phyloP scores from a whole-genome alignment of 768 basidiomycete genomes.

The Rhizopogon vinicolor region DNA sequence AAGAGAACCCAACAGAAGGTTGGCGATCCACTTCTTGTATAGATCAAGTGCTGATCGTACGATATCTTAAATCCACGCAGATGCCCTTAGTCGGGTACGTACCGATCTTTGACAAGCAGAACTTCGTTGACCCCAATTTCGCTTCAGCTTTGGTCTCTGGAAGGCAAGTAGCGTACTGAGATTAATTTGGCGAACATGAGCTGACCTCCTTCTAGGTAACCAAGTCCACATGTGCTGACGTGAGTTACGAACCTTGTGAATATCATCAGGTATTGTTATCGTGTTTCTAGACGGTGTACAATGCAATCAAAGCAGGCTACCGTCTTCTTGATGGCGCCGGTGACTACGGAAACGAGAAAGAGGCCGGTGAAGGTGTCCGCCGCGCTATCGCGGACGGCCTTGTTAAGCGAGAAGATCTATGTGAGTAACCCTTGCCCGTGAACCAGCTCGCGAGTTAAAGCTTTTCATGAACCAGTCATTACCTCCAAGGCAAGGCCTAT shows the following conservation, averaged over 20 bases:
- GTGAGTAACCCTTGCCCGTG: slow-evolving; percentile 36
- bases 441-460: not conserved
- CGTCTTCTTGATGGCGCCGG: slow-evolving; percentile 83
- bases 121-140: not conserved
- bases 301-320: slow-evolving; percentile 83
- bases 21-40: slow-evolving; percentile 4
- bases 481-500: slow-evolving; percentile 62
- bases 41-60: not conserved
- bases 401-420: slow-evolving; percentile 85
- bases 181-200: not conserved
- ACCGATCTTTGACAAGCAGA: slow-evolving; percentile 6
- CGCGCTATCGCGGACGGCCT: slow-evolving; percentile 78
- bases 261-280: not conserved
- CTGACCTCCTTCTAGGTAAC: slow-evolving; percentile 39
- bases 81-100: slow-evolving; percentile 67
- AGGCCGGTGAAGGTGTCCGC: slow-evolving; percentile 73
- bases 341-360: slow-evolving; percentile 88
- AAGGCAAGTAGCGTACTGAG: slow-evolving; percentile 40
- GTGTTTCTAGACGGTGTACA: slow-evolving; percentile 60
- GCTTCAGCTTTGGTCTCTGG: slow-evolving; percentile 64
- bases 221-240: slow-evolving; percentile 56
- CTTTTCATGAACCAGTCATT: slow-evolving; percentile 46
- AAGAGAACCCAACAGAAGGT: slow-evolving; percentile 62
- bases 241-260: slow-evolving; percentile 22
- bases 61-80: slow-evolving; percentile 25